A percentile compares a stretch with the other conserved stretches of the same genome.
Evolutionary conservation across 495 filamentous ascomycete genomes (phyloP).

Genomic region (Penicillium samsonianum): DNA sequence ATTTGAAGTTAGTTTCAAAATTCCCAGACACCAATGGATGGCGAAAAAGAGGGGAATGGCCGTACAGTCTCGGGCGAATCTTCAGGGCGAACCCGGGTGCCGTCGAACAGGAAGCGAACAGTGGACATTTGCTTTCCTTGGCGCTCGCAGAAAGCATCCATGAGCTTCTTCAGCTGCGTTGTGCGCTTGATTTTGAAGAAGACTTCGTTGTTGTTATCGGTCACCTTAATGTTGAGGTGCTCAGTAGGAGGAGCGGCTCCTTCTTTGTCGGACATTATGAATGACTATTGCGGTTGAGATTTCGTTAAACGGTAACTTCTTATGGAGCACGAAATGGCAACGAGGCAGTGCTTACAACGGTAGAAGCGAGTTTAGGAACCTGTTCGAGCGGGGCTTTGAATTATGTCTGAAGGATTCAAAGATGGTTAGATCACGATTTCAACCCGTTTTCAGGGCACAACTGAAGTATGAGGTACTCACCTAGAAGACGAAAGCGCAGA

Average conservation of each 20-base stretch:
- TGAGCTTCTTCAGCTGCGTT: conserved; percentile 93
- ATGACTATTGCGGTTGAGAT: background rate
- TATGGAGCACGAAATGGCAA: background rate
- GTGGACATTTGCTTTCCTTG: conserved; percentile 84
- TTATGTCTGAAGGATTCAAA: background rate
- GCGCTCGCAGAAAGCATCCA: conserved; percentile 98
- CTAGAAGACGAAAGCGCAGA: background rate
- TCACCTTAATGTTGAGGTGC: conserved; percentile 99
- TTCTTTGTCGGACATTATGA: conserved; percentile 28
- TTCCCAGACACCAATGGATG: background rate
- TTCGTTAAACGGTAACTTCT: conserved; percentile 8
- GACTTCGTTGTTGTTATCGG: conserved; percentile 99
- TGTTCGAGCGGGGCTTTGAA: conserved; percentile 1
- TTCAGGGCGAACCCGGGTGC: conserved; percentile 79
- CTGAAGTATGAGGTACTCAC: conserved; percentile 11
- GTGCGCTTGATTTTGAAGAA: conserved; percentile 99
- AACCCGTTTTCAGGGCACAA: background rate
- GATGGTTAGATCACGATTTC: conserved; percentile 1
- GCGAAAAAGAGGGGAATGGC: conserved; percentile 25
- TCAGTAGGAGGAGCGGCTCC: conserved; percentile 65
- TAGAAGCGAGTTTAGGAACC: background rate
- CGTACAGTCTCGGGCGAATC: conserved; percentile 92
- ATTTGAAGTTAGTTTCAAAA: conserved; percentile 15
- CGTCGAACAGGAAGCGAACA: conserved; percentile 96
- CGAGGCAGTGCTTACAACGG: conserved; percentile 14